These are phyloP conservation scores for Cryptosporidium parvum DNA, from an alignment of 169 alveolate genomes.

Conservation along the genomic window DNA sequence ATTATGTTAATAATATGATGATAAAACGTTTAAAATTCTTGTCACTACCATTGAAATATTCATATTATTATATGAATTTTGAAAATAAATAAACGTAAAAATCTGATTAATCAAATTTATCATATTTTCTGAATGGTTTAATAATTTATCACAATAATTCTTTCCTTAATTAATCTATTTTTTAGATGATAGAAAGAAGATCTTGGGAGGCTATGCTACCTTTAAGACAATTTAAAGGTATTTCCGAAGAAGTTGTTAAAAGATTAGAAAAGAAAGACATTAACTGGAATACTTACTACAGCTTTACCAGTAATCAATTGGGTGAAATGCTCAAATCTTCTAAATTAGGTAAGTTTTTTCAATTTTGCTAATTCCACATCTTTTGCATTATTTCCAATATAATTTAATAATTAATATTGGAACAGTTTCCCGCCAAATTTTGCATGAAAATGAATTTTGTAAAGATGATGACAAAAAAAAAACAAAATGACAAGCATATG, in stretches of 20 bases:
- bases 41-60: conserved; percentile 76
- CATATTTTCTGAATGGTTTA: not conserved
- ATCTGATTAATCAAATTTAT: no score
- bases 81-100: conserved; percentile 37
- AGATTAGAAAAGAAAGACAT: conserved; percentile 96
- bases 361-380: conserved; percentile 22
- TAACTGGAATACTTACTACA: conserved; percentile 95
- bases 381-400: not conserved
- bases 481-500: conserved; percentile 74
- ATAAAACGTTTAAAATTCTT: conserved; percentile 38
- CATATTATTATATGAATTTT: not conserved
- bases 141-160: not conserved
- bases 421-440: not conserved
- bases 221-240: conserved; percentile 96
- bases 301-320: conserved; percentile 91
- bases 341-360: conserved; percentile 85
- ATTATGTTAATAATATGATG: conserved; percentile 28
- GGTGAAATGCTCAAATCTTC: conserved; percentile 94
- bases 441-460: conserved; percentile 70
- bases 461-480: conserved; percentile 44
- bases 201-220: conserved; percentile 99
- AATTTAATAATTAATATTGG: not conserved
- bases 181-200: conserved; percentile 94
- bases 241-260: conserved; percentile 93
- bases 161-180: not conserved